Evolutionary conservation across 108 stramenopile species (phyloP).

Genomic region (Nannochloropsis gaditana): DNA sequence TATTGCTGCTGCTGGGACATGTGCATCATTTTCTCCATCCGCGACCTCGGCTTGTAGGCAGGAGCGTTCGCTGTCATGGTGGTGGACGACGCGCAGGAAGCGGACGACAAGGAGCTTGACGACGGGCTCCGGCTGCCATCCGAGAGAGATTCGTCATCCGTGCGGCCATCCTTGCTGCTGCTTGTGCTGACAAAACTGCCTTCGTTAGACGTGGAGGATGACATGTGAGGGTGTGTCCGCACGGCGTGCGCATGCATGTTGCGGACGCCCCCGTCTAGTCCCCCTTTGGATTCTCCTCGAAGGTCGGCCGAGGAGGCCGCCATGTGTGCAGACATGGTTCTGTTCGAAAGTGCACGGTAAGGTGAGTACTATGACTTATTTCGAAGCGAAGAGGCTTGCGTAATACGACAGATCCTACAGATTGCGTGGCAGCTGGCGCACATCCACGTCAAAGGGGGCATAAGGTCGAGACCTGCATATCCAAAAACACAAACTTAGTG

Average conservation of each 20-base stretch:
- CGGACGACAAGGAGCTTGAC: slow-evolving; percentile 6
- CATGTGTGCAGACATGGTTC: not conserved
- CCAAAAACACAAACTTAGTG: too few species aligned
- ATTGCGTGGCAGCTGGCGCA: too few species aligned
- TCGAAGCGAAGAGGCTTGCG: too few species aligned
- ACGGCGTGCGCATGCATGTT: not conserved
- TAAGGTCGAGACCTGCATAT: too few species aligned
- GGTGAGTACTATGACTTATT: too few species aligned
- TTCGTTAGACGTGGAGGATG: not conserved
- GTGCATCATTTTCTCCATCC: slow-evolving; percentile 8
- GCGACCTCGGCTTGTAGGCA: not conserved
- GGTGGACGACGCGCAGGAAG: not conserved
- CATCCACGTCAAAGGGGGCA: too few species aligned
- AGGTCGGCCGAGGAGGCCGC: slow-evolving; percentile 14
- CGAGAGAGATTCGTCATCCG: not conserved
- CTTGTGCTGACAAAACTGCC: not conserved
- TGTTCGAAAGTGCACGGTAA: too few species aligned
- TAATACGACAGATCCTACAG: too few species aligned
- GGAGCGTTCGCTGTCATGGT: not conserved
- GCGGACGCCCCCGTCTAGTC: not conserved
- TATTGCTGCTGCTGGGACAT: not conserved
- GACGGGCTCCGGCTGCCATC: not conserved
- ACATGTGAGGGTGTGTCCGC: not conserved
- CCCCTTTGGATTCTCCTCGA: slow-evolving; percentile 15
- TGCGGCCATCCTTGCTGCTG: not conserved